Conservation (phyloP, 371 early-diverging fungal genomes). For the Mortierella sp. region DNA sequence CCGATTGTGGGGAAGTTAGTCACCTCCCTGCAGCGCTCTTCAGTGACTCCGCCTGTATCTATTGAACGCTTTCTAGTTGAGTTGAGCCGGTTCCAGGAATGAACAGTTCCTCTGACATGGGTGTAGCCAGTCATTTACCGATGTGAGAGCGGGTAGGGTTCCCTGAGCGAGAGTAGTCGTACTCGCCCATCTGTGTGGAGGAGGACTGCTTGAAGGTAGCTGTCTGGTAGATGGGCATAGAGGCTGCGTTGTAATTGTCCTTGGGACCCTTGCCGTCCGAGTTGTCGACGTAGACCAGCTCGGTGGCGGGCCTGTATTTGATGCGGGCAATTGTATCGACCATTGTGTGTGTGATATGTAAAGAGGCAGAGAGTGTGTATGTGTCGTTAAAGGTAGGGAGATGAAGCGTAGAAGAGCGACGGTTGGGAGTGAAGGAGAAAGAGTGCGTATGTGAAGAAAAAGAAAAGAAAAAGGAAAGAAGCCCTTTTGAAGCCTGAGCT, state of each 20-base stretch:
- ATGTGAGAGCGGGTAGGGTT: conserved; percentile 92
- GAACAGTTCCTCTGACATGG: not conserved
- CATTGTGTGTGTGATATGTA: conserved; percentile 20
- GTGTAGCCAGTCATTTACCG: conserved; percentile 65
- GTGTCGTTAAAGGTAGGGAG: not conserved
- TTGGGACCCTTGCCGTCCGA: conserved; percentile 65
- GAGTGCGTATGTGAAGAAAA: conserved; percentile 3
- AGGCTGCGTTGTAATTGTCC: conserved; percentile 92
- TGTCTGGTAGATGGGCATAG: conserved; percentile 96
- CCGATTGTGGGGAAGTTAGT: conserved; percentile 8
- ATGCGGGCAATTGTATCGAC: conserved; percentile 59
- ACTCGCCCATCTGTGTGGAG: conserved; percentile 88
- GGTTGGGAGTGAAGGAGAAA: not conserved
- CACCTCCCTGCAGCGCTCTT: not conserved
- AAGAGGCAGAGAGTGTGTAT: not conserved
- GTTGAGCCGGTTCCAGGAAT: not conserved
- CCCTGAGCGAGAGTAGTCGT: conserved; percentile 92
- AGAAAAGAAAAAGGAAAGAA: not conserved
- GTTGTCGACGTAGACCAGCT: conserved; percentile 87
- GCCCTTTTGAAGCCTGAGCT: not conserved
- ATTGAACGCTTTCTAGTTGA: not conserved
- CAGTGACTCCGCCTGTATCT: not conserved
- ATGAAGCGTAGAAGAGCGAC: not conserved
- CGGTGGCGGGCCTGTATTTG: conserved; percentile 87
- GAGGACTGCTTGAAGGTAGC: conserved; percentile 95